These are phyloP conservation scores for Rhodamnia rubescens DNA, from an alignment of 345 rosid genomes.

Conservation along the genomic window DNA sequence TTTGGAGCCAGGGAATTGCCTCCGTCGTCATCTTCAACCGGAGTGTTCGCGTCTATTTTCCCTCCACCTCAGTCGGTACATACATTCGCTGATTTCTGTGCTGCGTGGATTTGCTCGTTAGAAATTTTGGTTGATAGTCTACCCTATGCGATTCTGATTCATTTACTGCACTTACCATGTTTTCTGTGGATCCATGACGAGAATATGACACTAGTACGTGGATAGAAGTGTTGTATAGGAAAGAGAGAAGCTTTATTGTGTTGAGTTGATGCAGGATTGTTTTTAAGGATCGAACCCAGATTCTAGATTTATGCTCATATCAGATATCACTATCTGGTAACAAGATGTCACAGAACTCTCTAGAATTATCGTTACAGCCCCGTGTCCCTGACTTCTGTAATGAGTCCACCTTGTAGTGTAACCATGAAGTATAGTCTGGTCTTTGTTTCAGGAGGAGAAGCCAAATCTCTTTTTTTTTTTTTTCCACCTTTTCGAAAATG, in stretches of 20 bases:
- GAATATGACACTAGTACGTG: neutral
- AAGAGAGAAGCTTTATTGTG: neutral
- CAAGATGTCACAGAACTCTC: neutral
- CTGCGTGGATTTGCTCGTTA: neutral
- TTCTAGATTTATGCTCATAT: neutral
- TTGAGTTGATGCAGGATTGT: neutral
- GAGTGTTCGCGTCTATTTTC: conserved; percentile 53
- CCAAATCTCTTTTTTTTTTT: neutral
- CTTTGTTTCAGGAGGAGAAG: neutral
- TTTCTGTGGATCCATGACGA: neutral
- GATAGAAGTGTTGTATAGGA: neutral
- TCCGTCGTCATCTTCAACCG: conserved; percentile 27
- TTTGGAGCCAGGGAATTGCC: conserved; percentile 55
- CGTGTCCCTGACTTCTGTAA: neutral
- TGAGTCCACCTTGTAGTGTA: neutral
- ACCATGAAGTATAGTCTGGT: neutral
- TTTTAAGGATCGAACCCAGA: neutral
- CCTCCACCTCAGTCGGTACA: conserved; percentile 47
- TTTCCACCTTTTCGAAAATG: neutral
- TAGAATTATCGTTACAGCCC: neutral
- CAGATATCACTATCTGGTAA: neutral
- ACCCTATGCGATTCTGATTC: neutral
- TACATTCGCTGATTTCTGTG: neutral
- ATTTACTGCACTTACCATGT: neutral
- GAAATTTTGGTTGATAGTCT: neutral